A percentile compares a stretch with the other conserved stretches of the same genome.
Evolutionary conservation across 768 basidiomycete genomes (phyloP).

Genomic region (Lyophyllum shimeji): DNA sequence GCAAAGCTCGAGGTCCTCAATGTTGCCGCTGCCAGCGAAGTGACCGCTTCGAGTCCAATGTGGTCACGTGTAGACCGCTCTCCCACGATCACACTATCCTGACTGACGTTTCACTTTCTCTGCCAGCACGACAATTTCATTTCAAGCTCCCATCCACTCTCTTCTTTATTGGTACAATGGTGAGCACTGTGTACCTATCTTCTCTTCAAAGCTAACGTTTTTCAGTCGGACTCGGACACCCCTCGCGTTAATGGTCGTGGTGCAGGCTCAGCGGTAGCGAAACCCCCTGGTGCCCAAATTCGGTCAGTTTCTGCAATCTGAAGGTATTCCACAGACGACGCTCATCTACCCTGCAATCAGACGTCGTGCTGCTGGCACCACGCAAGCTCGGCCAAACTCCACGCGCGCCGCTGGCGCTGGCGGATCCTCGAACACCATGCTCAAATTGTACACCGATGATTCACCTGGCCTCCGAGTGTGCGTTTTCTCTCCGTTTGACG

Average conservation of each 20-base stretch:
- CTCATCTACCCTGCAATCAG: conserved; percentile 32
- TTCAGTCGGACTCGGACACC: conserved; percentile 80
- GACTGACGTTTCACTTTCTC: conserved; percentile 25
- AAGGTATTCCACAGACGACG: background rate
- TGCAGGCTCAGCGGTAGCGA: conserved; percentile 52
- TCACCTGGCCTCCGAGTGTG: conserved; percentile 97
- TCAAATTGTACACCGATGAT: conserved; percentile 98
- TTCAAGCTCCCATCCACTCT: conserved; percentile 14
- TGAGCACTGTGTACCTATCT: conserved; percentile 11
- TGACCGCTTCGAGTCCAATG: no score
- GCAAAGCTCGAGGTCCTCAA: no score
- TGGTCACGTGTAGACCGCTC: background rate
- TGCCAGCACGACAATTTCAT: conserved; percentile 18
- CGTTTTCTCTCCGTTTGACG: conserved; percentile 38
- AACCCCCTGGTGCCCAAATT: conserved; percentile 79
- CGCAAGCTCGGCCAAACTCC: conserved; percentile 79
- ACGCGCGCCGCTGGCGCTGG: conserved; percentile 91
- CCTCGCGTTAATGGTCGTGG: conserved; percentile 44
- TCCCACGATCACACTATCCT: conserved; percentile 21
- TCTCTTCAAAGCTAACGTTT: background rate
- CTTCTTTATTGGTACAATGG: conserved; percentile 33
- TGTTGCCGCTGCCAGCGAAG: no score
- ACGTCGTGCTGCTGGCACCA: conserved; percentile 65
- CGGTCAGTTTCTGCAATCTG: conserved; percentile 50
- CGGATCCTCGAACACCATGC: conserved; percentile 97